A percentile compares a stretch with the other conserved stretches of the same genome.
Conservation (phyloP, 768 basidiomycete species). For the Lentinula edodes region DNA sequence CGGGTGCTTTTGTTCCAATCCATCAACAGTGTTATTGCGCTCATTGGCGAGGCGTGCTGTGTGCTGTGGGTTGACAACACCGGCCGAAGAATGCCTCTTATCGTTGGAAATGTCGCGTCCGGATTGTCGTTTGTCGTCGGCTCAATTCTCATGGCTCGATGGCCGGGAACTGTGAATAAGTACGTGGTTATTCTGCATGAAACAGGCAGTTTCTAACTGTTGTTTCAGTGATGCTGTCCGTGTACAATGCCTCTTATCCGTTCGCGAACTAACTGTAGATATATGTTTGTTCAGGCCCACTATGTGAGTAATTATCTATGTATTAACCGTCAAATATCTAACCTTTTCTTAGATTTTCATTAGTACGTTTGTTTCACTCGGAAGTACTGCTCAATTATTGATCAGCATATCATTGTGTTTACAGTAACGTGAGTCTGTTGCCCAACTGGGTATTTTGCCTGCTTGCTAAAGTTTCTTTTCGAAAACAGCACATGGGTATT, state of each 20-base stretch:
- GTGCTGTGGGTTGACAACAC: constrained; percentile 39
- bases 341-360: constrained; percentile 30
- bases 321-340: background rate
- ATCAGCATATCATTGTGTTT: background rate
- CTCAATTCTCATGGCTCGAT: constrained; percentile 37
- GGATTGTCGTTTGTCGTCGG: constrained; percentile 39
- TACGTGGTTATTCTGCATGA: constrained; percentile 13
- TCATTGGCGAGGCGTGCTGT: constrained; percentile 45
- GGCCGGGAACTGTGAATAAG: constrained; percentile 39
- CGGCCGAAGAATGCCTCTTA: constrained; percentile 33
- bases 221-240: constrained; percentile 29
- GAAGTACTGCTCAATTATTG: background rate
- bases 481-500: constrained; percentile 35
- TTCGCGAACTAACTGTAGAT: background rate
- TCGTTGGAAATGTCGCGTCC: constrained; percentile 35
- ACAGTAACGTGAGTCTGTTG: constrained; percentile 17
- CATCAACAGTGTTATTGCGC: constrained; percentile 48
- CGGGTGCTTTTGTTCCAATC: constrained; percentile 47
- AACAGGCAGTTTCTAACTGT: background rate
- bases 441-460: background rate
- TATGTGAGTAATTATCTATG: constrained; percentile 20
- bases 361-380: constrained; percentile 18
- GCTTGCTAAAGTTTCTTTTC: background rate
- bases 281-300: constrained; percentile 23
- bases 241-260: background rate